Conservation (phyloP, 2,329 filamentous ascomycete genomes). For the Pseudodiploospora longispora region DNA sequence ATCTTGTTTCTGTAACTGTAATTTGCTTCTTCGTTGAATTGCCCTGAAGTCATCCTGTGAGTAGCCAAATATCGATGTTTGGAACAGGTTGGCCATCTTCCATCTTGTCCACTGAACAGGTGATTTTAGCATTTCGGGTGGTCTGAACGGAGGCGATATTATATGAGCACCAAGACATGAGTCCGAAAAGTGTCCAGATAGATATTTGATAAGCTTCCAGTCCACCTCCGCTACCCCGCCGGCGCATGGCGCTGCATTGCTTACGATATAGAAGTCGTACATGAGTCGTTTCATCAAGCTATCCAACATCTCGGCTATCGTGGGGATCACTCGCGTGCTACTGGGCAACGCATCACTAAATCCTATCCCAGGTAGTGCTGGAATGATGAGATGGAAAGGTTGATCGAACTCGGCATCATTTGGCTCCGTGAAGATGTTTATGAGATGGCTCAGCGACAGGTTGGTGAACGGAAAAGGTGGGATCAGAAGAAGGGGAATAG, state of each 20-base stretch:
- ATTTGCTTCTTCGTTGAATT: conserved; percentile 18
- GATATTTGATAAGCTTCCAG: conserved; percentile 37
- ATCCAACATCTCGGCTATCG: conserved; percentile 49
- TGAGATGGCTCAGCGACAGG: conserved; percentile 48
- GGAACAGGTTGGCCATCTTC: conserved; percentile 42
- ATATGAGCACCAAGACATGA: conserved; percentile 54
- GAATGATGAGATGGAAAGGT: conserved; percentile 59
- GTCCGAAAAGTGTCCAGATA: conserved; percentile 39
- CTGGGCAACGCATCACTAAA: conserved; percentile 56
- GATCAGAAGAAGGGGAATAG: conserved; percentile 55
- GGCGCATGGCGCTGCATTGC: conserved; percentile 42
- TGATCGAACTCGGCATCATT: conserved; percentile 34
- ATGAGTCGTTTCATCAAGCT: conserved; percentile 51
- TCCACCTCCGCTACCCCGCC: conserved; percentile 41
- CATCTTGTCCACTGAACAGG: conserved; percentile 47
- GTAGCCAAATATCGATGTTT: conserved; percentile 48
- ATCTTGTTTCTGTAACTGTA: conserved; percentile 7
- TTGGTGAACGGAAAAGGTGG: conserved; percentile 61
- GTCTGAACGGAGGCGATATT: conserved; percentile 45
- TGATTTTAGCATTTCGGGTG: conserved; percentile 37
- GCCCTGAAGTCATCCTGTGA: conserved; percentile 41
- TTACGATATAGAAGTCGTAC: conserved; percentile 51
- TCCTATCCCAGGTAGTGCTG: conserved; percentile 57
- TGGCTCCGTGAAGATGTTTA: conserved; percentile 47
- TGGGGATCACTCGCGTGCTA: conserved; percentile 38